Base-by-base conservation (phyloP, 345 rosid genomes). In the Salix caprea region DNA sequence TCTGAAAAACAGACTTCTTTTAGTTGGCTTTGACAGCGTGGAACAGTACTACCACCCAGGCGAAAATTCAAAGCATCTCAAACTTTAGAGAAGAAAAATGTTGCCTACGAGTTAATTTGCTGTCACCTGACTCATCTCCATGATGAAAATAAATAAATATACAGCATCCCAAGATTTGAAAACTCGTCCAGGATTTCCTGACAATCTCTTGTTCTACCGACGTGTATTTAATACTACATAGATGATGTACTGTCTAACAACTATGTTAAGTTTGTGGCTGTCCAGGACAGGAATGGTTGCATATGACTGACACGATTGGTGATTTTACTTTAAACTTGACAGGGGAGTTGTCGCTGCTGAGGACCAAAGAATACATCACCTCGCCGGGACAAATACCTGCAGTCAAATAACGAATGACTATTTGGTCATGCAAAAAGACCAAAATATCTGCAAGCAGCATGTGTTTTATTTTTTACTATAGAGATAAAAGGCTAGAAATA, bases 101-200 rank as follows among this genome's bases (percentile, higher is more conserved):
- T 13, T 74, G 30, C 21, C 18, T 54, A 74, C 67, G 26, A 4
- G 15, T 40, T 21, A 24, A 52, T 72, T 74, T 69, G 87, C 81
- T 79, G 89, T 79, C 78, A 34, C 36, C 36, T 34, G 36, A 34
- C 36, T 34, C 36, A 72, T 40, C 71, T 82, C 79, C 81, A 10
- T 11, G 8, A 24, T 26, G 6, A 9, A 46, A 21, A 40, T 40
- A 65, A 18, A 40, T 62, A n/a, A 78, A n/a, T 46, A 70, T 71
- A 46, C 67, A 67, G 84, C 81, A 81, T 80, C 84, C 83, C 85
- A 66, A 76, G 85, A 84, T 86, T 79, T 82, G 79, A 39, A 42
- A 58, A 69, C 12, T 24, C 56, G n/a, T 74, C 37, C 48, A 73
- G 12, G 84, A 85, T 83, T 82, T 83, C 56, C 87, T 82, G 80